These are phyloP conservation scores for Cytospora chrysosperma DNA, from an alignment of 2,329 filamentous ascomycete genomes.

Conservation along the genomic window DNA sequence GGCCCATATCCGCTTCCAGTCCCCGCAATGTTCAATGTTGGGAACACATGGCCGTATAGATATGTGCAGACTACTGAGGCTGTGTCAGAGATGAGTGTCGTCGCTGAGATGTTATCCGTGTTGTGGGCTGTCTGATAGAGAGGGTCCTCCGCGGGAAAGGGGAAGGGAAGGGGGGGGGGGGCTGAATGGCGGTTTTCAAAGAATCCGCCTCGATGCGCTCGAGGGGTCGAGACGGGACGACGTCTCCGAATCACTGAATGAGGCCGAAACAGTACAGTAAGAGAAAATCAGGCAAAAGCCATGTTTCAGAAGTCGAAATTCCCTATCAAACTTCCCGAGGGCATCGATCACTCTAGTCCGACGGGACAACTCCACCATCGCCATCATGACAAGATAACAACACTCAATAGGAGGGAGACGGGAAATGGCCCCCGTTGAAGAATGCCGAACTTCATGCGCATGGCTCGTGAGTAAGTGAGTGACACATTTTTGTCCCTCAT, in stretches of 20 bases:
- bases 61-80: not conserved
- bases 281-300: too few relatives aligned
- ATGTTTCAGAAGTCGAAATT: not conserved
- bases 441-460: not conserved
- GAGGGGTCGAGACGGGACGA: too few relatives aligned
- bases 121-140: not conserved
- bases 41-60: not conserved
- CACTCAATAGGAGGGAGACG: not conserved
- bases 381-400: not conserved
- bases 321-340: not conserved
- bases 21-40: not conserved
- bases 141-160: too few relatives aligned
- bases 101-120: not conserved
- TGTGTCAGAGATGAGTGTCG: too few relatives aligned
- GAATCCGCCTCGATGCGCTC: too few relatives aligned
- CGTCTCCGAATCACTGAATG: too few relatives aligned
- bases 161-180: too few relatives aligned
- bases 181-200: not conserved
- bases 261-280: not conserved
- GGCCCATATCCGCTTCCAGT: not conserved
- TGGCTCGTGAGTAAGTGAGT: not conserved
- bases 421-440: not conserved
- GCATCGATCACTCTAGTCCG: not conserved
- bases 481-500: not conserved
- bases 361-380: not conserved